phyloP scores from a whole-genome alignment of 306 rosid species.

The Cucumis cinereus region DNA sequence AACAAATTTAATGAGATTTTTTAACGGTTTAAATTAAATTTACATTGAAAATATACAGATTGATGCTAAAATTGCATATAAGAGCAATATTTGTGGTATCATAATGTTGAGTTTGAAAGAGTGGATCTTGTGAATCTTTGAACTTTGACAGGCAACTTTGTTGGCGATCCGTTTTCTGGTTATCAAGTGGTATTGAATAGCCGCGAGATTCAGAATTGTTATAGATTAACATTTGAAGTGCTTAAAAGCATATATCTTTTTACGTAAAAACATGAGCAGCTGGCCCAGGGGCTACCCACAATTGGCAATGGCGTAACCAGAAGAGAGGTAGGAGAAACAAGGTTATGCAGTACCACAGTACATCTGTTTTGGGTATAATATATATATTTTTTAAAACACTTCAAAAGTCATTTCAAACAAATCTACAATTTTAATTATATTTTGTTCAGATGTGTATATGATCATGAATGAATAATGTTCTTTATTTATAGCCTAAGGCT shows the following conservation, averaged over 20 bases:
- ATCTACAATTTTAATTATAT: too few species aligned
- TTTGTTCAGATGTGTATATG: too few species aligned
- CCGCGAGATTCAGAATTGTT: too few species aligned
- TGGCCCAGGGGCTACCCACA: too few species aligned
- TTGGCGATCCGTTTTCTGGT: background rate
- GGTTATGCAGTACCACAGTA: too few species aligned
- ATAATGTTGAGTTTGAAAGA: background rate
- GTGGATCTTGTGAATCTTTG: background rate
- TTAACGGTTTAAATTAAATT: background rate
- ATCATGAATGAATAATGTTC: background rate
- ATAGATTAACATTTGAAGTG: too few species aligned
- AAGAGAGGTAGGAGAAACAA: background rate
- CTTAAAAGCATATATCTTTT: too few species aligned
- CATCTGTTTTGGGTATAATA: too few species aligned
- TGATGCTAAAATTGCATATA: background rate
- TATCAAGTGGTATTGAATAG: background rate
- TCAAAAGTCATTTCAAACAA: background rate
- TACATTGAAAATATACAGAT: background rate
- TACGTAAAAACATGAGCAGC: background rate
- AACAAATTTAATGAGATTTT: background rate
- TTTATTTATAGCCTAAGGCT: too few species aligned
- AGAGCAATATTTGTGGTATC: background rate
- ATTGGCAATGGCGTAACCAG: too few species aligned
- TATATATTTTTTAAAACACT: too few species aligned
- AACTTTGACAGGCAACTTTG: background rate